phyloP scores from a whole-genome alignment of 257 asterid genomes.

The Nicotiana undulata region DNA sequence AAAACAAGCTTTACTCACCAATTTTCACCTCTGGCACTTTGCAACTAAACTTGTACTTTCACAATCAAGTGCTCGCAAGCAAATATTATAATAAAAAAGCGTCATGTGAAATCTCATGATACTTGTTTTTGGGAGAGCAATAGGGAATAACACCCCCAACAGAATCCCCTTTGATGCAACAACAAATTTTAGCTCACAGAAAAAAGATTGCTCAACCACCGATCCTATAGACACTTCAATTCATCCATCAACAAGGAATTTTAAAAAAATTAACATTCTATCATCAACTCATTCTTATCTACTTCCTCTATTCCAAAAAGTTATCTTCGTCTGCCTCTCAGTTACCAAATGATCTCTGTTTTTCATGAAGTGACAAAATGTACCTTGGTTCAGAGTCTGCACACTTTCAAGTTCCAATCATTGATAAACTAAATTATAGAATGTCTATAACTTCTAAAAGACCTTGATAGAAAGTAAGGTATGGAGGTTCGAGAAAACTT shows the following conservation, averaged over 20 bases:
- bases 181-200: not conserved
- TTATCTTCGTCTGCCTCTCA: not conserved
- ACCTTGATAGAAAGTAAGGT: not conserved
- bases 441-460: not conserved
- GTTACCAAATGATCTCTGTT: not conserved
- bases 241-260: not conserved
- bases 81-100: too few species aligned
- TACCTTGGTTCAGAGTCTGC: not conserved
- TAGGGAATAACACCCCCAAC: not conserved
- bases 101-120: not conserved
- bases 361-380: not conserved
- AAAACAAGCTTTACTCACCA: not conserved
- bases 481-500: too few species aligned
- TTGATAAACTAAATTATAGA: not conserved
- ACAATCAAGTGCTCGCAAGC: not conserved
- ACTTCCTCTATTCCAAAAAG: not conserved
- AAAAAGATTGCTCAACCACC: not conserved
- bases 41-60: not conserved
- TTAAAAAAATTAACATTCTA: not conserved
- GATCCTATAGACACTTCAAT: not conserved
- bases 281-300: not conserved
- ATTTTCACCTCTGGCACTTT: not conserved
- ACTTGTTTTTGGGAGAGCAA: not conserved
- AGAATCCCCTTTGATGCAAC: not conserved
- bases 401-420: not conserved